A percentile compares a stretch with the other conserved stretches of the same genome.
Evolutionary conservation across 1,139 yeast genomes (phyloP).

Genomic region (Hanseniaspora uvarum): DNA sequence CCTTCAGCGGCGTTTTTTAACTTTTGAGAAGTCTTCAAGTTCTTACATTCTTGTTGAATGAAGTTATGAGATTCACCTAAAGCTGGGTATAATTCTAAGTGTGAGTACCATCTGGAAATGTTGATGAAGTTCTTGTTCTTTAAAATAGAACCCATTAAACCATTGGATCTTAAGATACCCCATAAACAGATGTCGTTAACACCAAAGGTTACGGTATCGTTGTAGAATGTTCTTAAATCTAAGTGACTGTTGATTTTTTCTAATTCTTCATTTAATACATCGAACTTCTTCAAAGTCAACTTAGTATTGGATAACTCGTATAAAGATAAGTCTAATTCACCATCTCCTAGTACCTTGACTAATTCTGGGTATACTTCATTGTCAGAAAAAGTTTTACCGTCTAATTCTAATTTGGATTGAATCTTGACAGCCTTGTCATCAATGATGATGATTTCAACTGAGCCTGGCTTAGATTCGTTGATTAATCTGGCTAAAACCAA

Average conservation of each 20-base stretch:
- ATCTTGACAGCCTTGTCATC: conserved; percentile 48
- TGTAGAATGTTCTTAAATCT: conserved; percentile 69
- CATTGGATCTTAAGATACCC: conserved; percentile 90
- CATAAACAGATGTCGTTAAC: conserved; percentile 66
- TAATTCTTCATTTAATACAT: conserved; percentile 64
- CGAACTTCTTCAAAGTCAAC: conserved; percentile 75
- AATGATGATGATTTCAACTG: conserved; percentile 54
- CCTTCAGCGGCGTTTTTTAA: conserved; percentile 38
- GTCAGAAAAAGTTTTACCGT: conserved; percentile 38
- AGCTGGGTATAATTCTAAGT: conserved; percentile 53
- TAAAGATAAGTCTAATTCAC: conserved; percentile 46
- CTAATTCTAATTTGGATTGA: conserved; percentile 31
- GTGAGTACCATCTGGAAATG: conserved; percentile 87
- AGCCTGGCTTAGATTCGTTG: conserved; percentile 41
- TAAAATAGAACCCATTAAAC: conserved; percentile 81
- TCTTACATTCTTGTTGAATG: conserved; percentile 64
- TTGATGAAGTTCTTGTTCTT: conserved; percentile 76
- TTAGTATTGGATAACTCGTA: conserved; percentile 56
- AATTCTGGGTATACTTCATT: conserved; percentile 37
- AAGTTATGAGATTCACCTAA: conserved; percentile 64
- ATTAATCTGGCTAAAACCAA: conserved; percentile 68
- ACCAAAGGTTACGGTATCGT: conserved; percentile 43
- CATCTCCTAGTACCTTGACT: conserved; percentile 16
- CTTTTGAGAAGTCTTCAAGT: conserved; percentile 50
- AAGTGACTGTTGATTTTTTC: conserved; percentile 74